A percentile compares a stretch with the other conserved stretches of the same genome.
Conservation (phyloP, 768 basidiomycete species). For the Paxillus ammoniavirescens region DNA sequence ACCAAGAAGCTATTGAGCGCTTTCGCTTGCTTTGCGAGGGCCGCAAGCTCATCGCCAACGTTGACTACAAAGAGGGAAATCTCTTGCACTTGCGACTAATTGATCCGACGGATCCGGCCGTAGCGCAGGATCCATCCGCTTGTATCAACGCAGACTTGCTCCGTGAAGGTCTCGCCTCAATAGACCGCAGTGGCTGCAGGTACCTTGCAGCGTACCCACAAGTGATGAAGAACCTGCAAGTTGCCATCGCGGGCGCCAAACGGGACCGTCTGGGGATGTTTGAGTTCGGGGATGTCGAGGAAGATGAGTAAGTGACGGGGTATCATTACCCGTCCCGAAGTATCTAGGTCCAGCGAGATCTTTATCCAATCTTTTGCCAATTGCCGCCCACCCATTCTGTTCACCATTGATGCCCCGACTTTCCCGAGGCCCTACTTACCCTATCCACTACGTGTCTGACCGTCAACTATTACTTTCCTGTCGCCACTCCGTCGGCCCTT, state of each 20-base stretch:
- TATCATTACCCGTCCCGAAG: conserved; percentile 15
- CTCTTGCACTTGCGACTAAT: conserved; percentile 88
- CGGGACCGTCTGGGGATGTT: conserved; percentile 79
- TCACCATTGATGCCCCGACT: not conserved
- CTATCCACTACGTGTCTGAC: too few species aligned
- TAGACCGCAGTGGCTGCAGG: conserved; percentile 76
- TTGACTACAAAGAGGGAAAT: conserved; percentile 80
- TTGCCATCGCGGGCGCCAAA: conserved; percentile 63
- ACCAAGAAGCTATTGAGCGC: conserved; percentile 77
- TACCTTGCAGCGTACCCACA: conserved; percentile 72
- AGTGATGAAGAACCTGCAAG: conserved; percentile 63
- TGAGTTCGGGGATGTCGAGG: conserved; percentile 89
- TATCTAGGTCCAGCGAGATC: conserved; percentile 6
- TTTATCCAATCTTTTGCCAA: conserved; percentile 12
- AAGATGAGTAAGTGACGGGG: conserved; percentile 53
- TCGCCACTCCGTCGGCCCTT: too few species aligned
- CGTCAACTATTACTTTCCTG: too few species aligned
- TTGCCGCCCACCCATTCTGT: not conserved
- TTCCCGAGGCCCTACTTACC: not conserved
- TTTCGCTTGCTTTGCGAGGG: conserved; percentile 87
- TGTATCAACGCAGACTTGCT: conserved; percentile 90
- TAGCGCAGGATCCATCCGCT: conserved; percentile 64
- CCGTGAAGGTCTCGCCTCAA: conserved; percentile 78
- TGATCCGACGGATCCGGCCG: conserved; percentile 75
- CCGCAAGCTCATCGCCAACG: conserved; percentile 95